A percentile compares a stretch with the other conserved stretches of the same genome.
These are phyloP conservation scores for Aspergillus hortae DNA, from an alignment of 2,329 filamentous ascomycete species.

Conservation along the genomic window DNA sequence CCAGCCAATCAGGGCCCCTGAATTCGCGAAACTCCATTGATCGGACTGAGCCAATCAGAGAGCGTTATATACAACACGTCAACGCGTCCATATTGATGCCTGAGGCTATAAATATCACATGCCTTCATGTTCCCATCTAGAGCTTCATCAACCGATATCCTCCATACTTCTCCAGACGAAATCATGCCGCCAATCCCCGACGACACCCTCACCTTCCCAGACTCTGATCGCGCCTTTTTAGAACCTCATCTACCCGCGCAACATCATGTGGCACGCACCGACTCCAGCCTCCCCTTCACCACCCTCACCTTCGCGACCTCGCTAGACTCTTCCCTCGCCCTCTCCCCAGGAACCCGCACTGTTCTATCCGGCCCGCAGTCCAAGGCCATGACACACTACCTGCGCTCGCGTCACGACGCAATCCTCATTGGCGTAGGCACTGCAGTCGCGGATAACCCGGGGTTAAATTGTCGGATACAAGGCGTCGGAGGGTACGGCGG, in stretches of 20 bases:
- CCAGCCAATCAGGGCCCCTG: no score
- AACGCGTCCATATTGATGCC: no score
- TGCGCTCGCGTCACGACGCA: slow-evolving; percentile 79
- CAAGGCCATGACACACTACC: slow-evolving; percentile 90
- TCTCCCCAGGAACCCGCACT: slow-evolving; percentile 71
- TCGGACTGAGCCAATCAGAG: no score
- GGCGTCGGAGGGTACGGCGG: slow-evolving; percentile 53
- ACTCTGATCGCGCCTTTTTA: slow-evolving; percentile 4
- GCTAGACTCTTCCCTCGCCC: slow-evolving; percentile 71
- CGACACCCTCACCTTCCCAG: slow-evolving; percentile 5
- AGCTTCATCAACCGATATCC: neutral
- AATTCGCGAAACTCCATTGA: no score
- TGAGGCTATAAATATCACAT: neutral
- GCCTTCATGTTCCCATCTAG: neutral
- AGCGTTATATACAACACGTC: no score
- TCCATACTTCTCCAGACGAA: neutral
- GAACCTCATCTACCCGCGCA: slow-evolving; percentile 6
- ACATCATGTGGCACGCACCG: neutral
- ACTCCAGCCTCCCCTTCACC: slow-evolving; percentile 45
- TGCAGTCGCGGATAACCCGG: slow-evolving; percentile 77
- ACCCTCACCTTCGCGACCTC: slow-evolving; percentile 88
- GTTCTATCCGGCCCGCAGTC: slow-evolving; percentile 75
- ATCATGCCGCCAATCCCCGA: neutral
- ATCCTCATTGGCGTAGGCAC: slow-evolving; percentile 85
- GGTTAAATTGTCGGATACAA: slow-evolving; percentile 75